Conservation (phyloP, 139 green algal species). For the Chlorella ohadii region DNA sequence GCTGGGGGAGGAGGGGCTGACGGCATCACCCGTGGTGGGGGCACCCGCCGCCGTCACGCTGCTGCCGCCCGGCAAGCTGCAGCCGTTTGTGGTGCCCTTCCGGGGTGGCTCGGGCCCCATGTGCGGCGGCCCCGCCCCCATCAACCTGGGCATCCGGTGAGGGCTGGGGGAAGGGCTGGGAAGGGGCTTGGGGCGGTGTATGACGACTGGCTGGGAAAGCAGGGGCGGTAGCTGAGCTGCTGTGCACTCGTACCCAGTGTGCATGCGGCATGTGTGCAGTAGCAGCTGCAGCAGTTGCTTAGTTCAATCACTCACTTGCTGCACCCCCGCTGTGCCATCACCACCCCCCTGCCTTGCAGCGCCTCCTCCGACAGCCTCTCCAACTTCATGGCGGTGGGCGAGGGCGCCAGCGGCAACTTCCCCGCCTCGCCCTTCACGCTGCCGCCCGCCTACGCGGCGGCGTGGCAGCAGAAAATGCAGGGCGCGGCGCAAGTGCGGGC, state of each 20-base stretch:
- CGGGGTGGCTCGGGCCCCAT: constrained; percentile 56
- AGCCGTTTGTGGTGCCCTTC: constrained; percentile 92
- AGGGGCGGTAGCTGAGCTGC: no score
- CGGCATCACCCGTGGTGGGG: constrained; percentile 6
- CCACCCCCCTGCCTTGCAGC: no score
- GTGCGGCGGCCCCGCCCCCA: constrained; percentile 55
- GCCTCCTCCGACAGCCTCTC: constrained; percentile 26
- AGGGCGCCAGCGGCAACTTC: constrained; percentile 29
- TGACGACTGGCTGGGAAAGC: not conserved
- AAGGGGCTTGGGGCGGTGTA: no score
- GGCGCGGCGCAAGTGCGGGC: constrained; percentile 77
- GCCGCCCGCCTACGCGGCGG: constrained; percentile 79
- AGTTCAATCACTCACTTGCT: no score
- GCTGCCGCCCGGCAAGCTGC: constrained; percentile 80
- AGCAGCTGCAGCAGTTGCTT: no score
- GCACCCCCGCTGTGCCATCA: no score
- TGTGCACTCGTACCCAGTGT: no score
- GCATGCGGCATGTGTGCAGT: no score
- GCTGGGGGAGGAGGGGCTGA: not conserved
- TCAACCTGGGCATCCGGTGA: constrained; percentile 25
- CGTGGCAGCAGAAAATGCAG: constrained; percentile 80
- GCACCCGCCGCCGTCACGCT: constrained; percentile 50
- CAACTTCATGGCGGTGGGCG: constrained; percentile 17
- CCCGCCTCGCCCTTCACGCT: constrained; percentile 75
- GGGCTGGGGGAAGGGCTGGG: not conserved